Base-by-base conservation (phyloP, 2,329 filamentous ascomycete genomes). In the Aspergillus vadensis region DNA sequence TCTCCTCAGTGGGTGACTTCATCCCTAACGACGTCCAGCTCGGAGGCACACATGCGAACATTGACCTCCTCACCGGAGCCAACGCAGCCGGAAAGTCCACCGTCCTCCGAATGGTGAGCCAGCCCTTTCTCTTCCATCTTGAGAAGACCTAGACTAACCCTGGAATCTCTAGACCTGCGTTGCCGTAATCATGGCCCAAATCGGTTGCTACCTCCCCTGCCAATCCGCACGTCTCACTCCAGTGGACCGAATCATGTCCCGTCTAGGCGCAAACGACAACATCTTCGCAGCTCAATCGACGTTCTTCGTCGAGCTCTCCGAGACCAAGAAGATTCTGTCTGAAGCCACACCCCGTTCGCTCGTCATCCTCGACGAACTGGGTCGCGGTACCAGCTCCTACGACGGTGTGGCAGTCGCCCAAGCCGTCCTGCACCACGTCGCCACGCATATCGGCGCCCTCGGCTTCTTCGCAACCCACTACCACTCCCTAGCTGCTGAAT, bases 401-500 rank as follows among this genome's bases (percentile, higher is more conserved):
- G 95, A 99, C 69, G 95, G 95, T 66, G 92, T 99, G 1, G 94
- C 95, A 0, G 95, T 99, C 3, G 95, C 95, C 0, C 94, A 99
- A 76, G 92, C 95, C 1, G 95, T 99, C 0, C 85, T 99, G n/a
- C 95, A 99, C 73, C 94, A 99, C 68, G 86, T 98, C 15, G 93
- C 94, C 7, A 91, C 91, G 3, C 92, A 98, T 69, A 91, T 97
- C 55, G 95, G 95, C 55, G 96, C 94, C 55, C 81, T 97, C 2
- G 95, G 95, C 38, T 98, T 97, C 85, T 99, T 99, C 70, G 95
- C 95, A 0, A 99, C 95, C 0, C 95, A 99, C 72, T 99, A 99
- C 77, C 95, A 97, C 74, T 95, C 91, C 2, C 85, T 99, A 0
- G 93, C 94, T 0, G 88, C 91, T 0, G 95, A 99, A 74, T 99